Percentiles rank a stretch among this genome's conserved stretches.
Evolutionary conservation across 495 filamentous ascomycete genomes (phyloP).

Genomic region (Barbatosphaeria neglecta): DNA sequence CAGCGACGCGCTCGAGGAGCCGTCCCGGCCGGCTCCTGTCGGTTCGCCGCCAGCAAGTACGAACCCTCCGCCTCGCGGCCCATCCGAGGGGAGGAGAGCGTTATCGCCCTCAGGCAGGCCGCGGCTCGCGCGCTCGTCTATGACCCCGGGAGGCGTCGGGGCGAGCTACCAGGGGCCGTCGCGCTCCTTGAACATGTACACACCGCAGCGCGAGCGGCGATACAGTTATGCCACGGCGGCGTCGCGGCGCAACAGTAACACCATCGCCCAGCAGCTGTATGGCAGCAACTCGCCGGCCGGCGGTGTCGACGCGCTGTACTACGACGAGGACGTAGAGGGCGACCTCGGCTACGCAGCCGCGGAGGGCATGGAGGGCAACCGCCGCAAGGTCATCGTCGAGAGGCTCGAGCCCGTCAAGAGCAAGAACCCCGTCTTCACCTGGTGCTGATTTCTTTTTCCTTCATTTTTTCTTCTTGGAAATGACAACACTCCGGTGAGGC

Average conservation of each 20-base stretch:
- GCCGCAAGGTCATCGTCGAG: conserved; percentile 92
- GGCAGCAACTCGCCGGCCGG: conserved; percentile 10
- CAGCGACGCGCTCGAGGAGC: background rate
- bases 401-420: conserved; percentile 88
- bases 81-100: conserved; percentile 3
- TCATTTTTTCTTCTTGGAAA: no score
- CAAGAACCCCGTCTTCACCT: conserved; percentile 92
- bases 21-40: background rate
- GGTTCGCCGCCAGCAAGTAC: background rate
- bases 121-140: conserved; percentile 6
- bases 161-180: conserved; percentile 25
- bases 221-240: conserved; percentile 29
- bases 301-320: conserved; percentile 27
- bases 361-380: conserved; percentile 80
- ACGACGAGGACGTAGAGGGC: conserved; percentile 72
- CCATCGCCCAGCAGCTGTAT: conserved; percentile 33
- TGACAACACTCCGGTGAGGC: no score
- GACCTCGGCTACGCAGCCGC: conserved; percentile 91
- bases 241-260: conserved; percentile 21
- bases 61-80: background rate
- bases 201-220: conserved; percentile 25
- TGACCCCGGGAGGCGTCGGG: conserved; percentile 1
- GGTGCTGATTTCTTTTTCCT: conserved; percentile 54
- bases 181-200: conserved; percentile 28
- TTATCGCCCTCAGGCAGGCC: conserved; percentile 8